phyloP scores from a whole-genome alignment of 208 protist species.

The Tritrichomonas foetus region DNA sequence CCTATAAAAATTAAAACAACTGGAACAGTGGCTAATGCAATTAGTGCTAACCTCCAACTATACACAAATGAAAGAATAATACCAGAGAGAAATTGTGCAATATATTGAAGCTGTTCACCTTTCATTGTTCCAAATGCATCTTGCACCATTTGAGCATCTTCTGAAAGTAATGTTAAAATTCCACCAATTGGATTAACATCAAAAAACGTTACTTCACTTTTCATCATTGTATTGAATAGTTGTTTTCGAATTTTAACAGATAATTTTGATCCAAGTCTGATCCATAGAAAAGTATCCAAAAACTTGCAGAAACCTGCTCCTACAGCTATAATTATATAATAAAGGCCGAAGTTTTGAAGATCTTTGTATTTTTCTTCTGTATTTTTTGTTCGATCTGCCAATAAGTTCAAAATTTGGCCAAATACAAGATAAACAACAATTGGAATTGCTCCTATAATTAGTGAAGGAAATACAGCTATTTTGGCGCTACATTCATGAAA shows the following conservation, averaged over 20 bases:
- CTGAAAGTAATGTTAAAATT: not conserved
- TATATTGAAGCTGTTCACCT: not conserved
- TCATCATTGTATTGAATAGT: conserved; percentile 9
- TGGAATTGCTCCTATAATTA: not conserved
- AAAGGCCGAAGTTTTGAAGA: not conserved
- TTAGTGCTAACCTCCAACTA: not conserved
- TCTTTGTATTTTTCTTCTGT: not conserved
- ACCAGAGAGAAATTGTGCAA: not conserved
- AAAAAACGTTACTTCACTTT: not conserved
- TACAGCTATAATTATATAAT: not conserved
- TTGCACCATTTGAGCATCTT: conserved; percentile 11
- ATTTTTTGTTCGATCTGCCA: not conserved
- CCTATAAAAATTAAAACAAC: not conserved
- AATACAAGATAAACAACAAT: not conserved
- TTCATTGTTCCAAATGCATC: not conserved
- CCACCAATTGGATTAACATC: conserved; percentile 28
- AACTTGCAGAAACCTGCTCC: not conserved
- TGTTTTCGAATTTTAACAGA: not conserved
- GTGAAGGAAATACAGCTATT: not conserved
- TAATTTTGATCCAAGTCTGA: conserved; percentile 1
- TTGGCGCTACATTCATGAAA: not conserved
- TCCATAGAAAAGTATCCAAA: not conserved
- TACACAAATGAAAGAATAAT: not conserved
- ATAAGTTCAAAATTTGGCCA: not conserved
- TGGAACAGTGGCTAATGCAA: not conserved